A percentile compares a stretch with the other conserved stretches of the same genome.
phyloP scores from a whole-genome alignment of 2,329 filamentous ascomycete species.

The Thermochaetoides dissita region DNA sequence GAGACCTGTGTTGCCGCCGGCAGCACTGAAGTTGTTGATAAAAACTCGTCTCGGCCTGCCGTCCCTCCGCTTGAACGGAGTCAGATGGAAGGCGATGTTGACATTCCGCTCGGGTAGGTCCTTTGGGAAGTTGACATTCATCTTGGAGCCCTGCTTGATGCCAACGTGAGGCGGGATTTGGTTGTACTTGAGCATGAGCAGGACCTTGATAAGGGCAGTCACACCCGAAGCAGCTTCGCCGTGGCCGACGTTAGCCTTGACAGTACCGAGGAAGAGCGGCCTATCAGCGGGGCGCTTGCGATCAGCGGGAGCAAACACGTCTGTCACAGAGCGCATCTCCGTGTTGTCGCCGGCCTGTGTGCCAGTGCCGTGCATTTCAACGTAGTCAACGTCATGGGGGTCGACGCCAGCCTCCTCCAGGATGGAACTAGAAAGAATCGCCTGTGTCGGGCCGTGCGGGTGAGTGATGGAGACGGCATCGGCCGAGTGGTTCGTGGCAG shows the following conservation, averaged over 20 bases:
- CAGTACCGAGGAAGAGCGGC: slow-evolving; percentile 47
- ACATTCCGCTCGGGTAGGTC: slow-evolving; percentile 45
- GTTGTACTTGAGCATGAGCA: slow-evolving; percentile 51
- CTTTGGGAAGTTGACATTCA: slow-evolving; percentile 45
- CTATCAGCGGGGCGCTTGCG: slow-evolving; percentile 31
- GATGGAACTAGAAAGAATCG: slow-evolving; percentile 54
- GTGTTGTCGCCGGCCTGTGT: slow-evolving; percentile 73
- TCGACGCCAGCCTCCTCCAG: slow-evolving; percentile 61
- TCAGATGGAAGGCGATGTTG: slow-evolving; percentile 41
- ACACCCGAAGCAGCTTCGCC: slow-evolving; percentile 47
- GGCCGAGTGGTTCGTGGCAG: slow-evolving; percentile 68
- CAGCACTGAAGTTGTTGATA: slow-evolving; percentile 58
- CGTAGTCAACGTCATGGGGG: slow-evolving; percentile 63
- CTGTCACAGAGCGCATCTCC: slow-evolving; percentile 66
- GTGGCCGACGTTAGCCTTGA: slow-evolving; percentile 53
- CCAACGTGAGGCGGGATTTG: slow-evolving; percentile 52
- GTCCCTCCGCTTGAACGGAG: slow-evolving; percentile 34
- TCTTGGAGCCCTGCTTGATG: slow-evolving; percentile 42
- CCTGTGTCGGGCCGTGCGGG: slow-evolving; percentile 65
- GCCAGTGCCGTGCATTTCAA: slow-evolving; percentile 83
- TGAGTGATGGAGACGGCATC: slow-evolving; percentile 73
- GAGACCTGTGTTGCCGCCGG: slow-evolving; percentile 57
- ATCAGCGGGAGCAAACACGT: slow-evolving; percentile 34
- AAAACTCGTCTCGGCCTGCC: slow-evolving; percentile 34
- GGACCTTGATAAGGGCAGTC: slow-evolving; percentile 48